Evolutionary conservation across 768 basidiomycete species (phyloP).

Genomic region (Chalciporus chontae): DNA sequence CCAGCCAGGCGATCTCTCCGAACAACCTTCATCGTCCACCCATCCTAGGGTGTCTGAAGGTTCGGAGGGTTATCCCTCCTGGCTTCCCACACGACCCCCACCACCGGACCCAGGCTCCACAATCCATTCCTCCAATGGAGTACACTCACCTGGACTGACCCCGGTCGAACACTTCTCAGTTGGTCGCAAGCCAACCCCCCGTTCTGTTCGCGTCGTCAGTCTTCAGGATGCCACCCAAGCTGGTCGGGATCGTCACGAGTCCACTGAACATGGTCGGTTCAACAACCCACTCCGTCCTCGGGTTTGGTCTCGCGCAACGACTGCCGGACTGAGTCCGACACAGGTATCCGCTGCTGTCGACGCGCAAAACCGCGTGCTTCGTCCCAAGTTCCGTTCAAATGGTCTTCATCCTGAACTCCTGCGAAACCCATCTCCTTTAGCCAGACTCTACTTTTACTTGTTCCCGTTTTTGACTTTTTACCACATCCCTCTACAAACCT

Average conservation of each 20-base stretch:
- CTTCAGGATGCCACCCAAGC: slow-evolving; percentile 48
- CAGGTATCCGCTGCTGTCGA: slow-evolving; percentile 37
- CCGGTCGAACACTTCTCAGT: slow-evolving; percentile 33
- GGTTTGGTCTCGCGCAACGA: slow-evolving; percentile 58
- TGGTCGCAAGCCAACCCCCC: slow-evolving; percentile 76
- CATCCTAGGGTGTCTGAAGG: slow-evolving; percentile 36
- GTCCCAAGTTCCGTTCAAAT: slow-evolving; percentile 65
- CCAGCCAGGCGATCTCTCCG: slow-evolving; percentile 28
- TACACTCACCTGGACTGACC: slow-evolving; percentile 30
- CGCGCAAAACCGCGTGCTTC: slow-evolving; percentile 35
- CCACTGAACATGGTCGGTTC: slow-evolving; percentile 49
- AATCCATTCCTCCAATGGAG: slow-evolving; percentile 53
- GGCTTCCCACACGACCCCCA: slow-evolving; percentile 77
- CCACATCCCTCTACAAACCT: slow-evolving; percentile 73
- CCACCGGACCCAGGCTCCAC: slow-evolving; percentile 75
- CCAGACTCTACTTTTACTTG: slow-evolving; percentile 62
- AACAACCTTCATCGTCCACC: slow-evolving; percentile 34
- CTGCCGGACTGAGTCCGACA: slow-evolving; percentile 41
- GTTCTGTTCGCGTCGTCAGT: slow-evolving; percentile 79
- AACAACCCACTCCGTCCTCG: slow-evolving; percentile 40
- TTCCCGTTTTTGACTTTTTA: slow-evolving; percentile 70
- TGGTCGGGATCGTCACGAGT: slow-evolving; percentile 43
- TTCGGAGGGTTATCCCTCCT: slow-evolving; percentile 76
- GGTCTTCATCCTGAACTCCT: slow-evolving; percentile 68
- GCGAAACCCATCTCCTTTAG: slow-evolving; percentile 52